Conservation (phyloP, 2,329 filamentous ascomycete genomes). For the Emergomyces pasteurianus region DNA sequence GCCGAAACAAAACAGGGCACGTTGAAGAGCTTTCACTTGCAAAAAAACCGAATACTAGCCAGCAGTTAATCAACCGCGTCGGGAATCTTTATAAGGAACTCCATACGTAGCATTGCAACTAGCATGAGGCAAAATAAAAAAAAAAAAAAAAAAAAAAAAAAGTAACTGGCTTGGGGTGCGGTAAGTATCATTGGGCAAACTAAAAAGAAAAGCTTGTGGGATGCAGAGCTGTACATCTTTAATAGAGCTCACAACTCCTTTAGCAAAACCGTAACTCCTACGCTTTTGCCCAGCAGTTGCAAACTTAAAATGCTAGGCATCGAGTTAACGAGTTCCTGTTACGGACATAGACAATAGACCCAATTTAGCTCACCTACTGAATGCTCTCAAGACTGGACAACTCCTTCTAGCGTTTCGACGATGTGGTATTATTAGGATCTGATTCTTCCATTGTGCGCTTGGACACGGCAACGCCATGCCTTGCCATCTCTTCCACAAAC, state of each 20-base stretch:
- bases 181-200: neutral
- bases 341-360: neutral
- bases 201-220: neutral
- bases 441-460: neutral
- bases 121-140: neutral
- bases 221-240: neutral
- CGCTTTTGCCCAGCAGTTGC: neutral
- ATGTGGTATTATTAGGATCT: neutral
- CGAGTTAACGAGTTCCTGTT: neutral
- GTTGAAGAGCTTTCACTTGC: neutral
- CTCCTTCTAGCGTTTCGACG: neutral
- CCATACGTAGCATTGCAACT: neutral
- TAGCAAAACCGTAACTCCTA: neutral
- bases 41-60: neutral
- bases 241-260: neutral
- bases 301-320: neutral
- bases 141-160: too few species aligned
- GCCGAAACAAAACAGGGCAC: neutral
- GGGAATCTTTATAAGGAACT: neutral
- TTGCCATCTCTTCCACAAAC: constrained; percentile 5
- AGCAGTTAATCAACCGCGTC: neutral
- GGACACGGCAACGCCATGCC: constrained; percentile 3
- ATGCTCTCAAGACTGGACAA: constrained; percentile 5
- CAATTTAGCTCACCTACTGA: constrained; percentile 6
- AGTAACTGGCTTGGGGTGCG: neutral